A percentile compares a stretch with the other conserved stretches of the same genome.
Conservation (phyloP, 495 filamentous ascomycete species). For the Amniculicola lignicola region DNA sequence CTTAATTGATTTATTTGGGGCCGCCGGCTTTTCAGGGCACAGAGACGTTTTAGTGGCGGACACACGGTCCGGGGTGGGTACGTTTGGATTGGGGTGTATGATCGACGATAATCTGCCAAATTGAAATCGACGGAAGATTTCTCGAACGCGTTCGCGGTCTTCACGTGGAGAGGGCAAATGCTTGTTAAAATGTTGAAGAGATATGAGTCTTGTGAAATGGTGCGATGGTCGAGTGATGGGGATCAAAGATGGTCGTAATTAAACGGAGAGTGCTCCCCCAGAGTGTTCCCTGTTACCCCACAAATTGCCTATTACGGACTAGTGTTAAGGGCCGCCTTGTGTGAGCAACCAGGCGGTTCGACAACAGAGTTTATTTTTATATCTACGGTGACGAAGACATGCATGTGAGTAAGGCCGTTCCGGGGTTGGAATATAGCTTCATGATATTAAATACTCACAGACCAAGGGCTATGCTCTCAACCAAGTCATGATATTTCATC, state of each 20-base stretch:
- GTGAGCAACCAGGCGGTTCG: neutral
- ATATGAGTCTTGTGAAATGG: neutral
- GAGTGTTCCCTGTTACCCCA: no score
- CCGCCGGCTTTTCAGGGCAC: constrained; percentile 23
- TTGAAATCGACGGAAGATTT: neutral
- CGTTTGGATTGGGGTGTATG: neutral
- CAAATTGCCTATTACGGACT: neutral
- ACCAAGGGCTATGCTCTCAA: neutral
- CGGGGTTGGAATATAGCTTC: neutral
- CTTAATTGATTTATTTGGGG: constrained; percentile 31
- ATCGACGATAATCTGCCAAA: neutral
- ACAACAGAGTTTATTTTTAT: no score
- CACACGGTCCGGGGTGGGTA: constrained; percentile 36
- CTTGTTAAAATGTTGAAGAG: neutral
- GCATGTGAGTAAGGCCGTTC: neutral
- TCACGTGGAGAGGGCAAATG: neutral
- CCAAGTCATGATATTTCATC: neutral
- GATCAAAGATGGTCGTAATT: neutral
- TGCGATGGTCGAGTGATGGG: neutral
- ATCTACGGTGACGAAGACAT: neutral
- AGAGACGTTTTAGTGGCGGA: constrained; percentile 21
- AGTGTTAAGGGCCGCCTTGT: neutral
- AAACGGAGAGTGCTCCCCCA: no score
- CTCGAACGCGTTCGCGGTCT: neutral
- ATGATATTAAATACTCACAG: neutral